Evolutionary conservation across 78 protist genomes (phyloP), one percentile per base, ranked within the genome.

Genomic region (Guillardia theta): DNA sequence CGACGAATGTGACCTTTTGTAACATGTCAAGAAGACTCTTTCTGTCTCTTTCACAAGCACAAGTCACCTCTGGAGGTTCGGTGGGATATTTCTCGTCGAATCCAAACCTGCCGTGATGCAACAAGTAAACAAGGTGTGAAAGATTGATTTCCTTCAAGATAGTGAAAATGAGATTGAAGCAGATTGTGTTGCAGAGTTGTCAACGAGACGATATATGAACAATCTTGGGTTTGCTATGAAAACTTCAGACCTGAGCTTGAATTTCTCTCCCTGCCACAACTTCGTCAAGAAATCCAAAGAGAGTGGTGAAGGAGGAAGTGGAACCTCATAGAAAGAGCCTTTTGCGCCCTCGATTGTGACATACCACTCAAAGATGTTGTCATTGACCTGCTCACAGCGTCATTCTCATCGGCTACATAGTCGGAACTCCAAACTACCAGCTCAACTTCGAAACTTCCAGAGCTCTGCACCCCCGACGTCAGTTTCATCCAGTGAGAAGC

Each of bases 261-360:
- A 70, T 43, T 70, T 70, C 36, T 70, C 83, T 36, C 41, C 83
- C n/a, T n/a, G n/a, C n/a, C n/a, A n/a, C n/a, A n/a, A n/a, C n/a
- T n/a, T n/a, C n/a, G n/a, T n/a, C n/a, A n/a, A n/a, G n/a, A n/a
- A n/a, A n/a, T n/a, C n/a, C n/a, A n/a, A n/a, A n/a, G n/a, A n/a
- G n/a, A n/a, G n/a, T n/a, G n/a, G n/a, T n/a, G n/a, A n/a, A n/a
- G n/a, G n/a, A n/a, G n/a, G n/a, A n/a, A n/a, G n/a, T n/a, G n/a
- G n/a, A n/a, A n/a, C n/a, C 83, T 70, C 83, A 43, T 70, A 70
- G 41, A 70, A 70, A 15, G 83, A 70, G 41, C 22, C 83, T 6
- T 70, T 70, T 4, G 83, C 83, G 83, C 83, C 83, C 41, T 70
- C 83, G 33, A 70, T 70, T 4, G 83, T 70, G 41, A 70, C 83